Conservation (phyloP, 2,329 filamentous ascomycete genomes). For the Ceratocystis destructans region DNA sequence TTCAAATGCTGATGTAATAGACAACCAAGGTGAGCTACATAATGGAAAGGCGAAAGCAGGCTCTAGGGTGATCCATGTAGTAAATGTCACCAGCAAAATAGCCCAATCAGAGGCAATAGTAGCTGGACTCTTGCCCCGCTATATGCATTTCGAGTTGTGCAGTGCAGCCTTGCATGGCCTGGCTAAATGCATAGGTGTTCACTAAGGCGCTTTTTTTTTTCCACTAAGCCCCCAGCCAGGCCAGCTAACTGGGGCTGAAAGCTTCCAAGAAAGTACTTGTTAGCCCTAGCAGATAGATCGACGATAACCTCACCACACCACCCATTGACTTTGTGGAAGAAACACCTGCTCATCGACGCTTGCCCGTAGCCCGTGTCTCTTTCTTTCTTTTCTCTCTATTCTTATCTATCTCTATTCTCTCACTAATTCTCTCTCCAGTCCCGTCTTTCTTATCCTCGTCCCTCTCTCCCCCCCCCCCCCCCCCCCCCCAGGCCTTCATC, state of each 20-base stretch:
- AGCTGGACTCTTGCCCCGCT: neutral
- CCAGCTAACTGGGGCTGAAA: neutral
- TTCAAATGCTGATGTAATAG: neutral
- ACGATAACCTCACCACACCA: neutral
- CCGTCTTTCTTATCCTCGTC: conserved; percentile 4
- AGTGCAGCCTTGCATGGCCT: neutral
- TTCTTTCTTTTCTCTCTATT: neutral
- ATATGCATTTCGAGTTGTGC: neutral
- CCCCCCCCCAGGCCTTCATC: conserved; percentile 4
- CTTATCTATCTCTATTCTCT: neutral
- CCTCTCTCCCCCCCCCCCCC: conserved; percentile 20
- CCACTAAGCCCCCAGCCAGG: neutral
- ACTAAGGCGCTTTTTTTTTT: neutral
- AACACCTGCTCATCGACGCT: neutral
- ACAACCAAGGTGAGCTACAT: neutral
- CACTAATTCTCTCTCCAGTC: no score
- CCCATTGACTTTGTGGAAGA: neutral
- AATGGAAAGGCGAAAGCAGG: neutral
- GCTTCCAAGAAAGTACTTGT: neutral
- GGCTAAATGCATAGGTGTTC: neutral
- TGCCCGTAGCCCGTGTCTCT: neutral
- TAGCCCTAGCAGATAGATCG: neutral
- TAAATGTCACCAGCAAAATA: neutral
- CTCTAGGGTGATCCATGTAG: neutral
- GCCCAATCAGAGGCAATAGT: neutral